phyloP scores from a whole-genome alignment of 306 rosid genomes.

The Begonia peltatifolia region DNA sequence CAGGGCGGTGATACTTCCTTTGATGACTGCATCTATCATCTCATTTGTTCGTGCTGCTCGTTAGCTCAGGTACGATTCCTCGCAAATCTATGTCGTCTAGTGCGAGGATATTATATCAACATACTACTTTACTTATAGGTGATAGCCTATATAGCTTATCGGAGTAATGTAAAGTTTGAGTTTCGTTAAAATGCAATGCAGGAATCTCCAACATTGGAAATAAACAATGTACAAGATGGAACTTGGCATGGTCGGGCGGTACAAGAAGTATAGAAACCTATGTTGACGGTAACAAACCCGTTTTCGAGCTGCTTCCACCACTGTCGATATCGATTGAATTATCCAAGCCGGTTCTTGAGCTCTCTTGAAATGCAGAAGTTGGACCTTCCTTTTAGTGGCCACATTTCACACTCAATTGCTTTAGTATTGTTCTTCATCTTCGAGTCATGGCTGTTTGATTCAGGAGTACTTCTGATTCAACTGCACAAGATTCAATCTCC shows the following conservation, averaged over 20 bases:
- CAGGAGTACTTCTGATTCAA: background rate
- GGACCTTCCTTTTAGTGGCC: no score
- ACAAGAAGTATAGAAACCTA: conserved; percentile 54
- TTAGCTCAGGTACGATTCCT: conserved; percentile 31
- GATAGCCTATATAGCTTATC: background rate
- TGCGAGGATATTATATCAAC: no score
- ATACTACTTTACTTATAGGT: no score
- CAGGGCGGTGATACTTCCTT: conserved; percentile 39
- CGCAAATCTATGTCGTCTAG: background rate
- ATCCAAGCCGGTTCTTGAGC: conserved; percentile 14
- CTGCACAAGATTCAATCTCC: conserved; percentile 20
- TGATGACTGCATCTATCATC: conserved; percentile 48
- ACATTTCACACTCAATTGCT: no score
- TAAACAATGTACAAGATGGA: conserved; percentile 93
- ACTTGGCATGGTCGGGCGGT: conserved; percentile 93
- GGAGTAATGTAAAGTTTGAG: background rate
- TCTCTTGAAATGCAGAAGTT: conserved; percentile 10
- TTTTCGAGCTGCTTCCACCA: conserved; percentile 46
- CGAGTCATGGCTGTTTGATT: no score
- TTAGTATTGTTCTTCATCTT: no score
- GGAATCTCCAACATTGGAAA: conserved; percentile 94
- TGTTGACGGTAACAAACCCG: conserved; percentile 39
- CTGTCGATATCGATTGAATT: conserved; percentile 27
- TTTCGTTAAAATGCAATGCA: conserved; percentile 17
- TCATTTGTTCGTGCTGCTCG: conserved; percentile 42